A percentile compares a stretch with the other conserved stretches of the same genome.
These are phyloP conservation scores for Cyberlindnera euphorbiiphila DNA, from an alignment of 805 yeast species.

Conservation along the genomic window DNA sequence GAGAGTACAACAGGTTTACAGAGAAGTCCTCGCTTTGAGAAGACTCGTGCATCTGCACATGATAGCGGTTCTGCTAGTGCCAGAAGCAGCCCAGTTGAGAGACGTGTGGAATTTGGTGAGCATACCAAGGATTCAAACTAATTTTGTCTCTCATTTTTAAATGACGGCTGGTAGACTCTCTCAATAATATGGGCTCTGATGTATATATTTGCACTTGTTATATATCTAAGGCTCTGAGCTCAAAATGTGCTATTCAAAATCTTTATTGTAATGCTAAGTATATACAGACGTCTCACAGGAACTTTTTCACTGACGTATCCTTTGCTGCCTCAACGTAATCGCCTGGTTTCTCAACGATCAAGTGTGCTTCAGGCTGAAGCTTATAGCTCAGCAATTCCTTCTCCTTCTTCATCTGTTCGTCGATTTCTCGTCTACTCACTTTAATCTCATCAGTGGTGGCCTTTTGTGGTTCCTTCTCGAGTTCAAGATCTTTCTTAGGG, in stretches of 20 bases:
- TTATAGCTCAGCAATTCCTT: conserved; percentile 28
- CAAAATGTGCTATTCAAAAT: too few species aligned
- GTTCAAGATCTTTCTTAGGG: conserved; percentile 1
- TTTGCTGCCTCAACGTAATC: conserved; percentile 36
- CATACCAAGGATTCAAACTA: not conserved
- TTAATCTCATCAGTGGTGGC: conserved; percentile 10
- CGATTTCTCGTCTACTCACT: conserved; percentile 15
- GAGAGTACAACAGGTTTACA: not conserved
- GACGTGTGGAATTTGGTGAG: not conserved
- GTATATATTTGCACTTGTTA: too few species aligned
- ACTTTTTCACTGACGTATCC: conserved; percentile 34
- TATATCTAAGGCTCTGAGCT: too few species aligned
- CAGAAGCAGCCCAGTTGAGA: conserved; percentile 16
- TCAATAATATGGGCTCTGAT: too few species aligned
- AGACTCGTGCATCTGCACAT: not conserved
- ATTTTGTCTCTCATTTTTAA: too few species aligned
- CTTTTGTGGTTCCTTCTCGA: not conserved
- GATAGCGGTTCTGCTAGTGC: too few species aligned
- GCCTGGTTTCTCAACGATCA: conserved; percentile 38
- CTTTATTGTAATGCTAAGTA: too few species aligned
- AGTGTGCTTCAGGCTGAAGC: conserved; percentile 32
- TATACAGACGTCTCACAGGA: conserved; percentile 26
- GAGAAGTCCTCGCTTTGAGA: conserved; percentile 13
- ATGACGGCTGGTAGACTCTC: too few species aligned
- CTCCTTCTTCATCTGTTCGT: conserved; percentile 29